A percentile compares a stretch with the other conserved stretches of the same genome.
phyloP scores from a whole-genome alignment of 1,139 yeast genomes.

The Candida tetrigidarum region DNA sequence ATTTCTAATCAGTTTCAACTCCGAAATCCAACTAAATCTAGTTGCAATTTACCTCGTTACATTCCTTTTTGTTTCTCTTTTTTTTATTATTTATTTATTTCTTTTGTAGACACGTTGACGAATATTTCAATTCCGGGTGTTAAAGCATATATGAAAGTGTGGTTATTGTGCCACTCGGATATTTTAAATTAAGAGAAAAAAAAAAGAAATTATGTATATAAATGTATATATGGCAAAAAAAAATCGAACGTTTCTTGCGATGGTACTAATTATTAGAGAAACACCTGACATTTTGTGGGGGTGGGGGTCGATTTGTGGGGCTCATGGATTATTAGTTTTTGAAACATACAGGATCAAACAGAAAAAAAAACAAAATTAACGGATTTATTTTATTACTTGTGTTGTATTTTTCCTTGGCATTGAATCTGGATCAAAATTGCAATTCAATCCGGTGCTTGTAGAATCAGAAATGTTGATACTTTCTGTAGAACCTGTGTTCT shows the following conservation, averaged over 20 bases:
- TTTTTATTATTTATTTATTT: too few species aligned
- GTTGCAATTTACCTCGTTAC: background rate
- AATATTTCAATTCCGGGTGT: slow-evolving; percentile 2
- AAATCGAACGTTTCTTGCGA: slow-evolving; percentile 2
- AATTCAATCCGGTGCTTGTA: too few species aligned
- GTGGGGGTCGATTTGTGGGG: slow-evolving; percentile 7
- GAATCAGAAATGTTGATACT: too few species aligned
- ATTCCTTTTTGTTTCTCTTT: background rate
- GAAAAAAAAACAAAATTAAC: background rate
- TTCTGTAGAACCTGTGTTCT: too few species aligned
- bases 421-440: too few species aligned
- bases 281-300: slow-evolving; percentile 7
- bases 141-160: background rate
- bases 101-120: too few species aligned
- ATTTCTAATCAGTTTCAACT: background rate
- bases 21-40: too few species aligned
- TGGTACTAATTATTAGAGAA: background rate
- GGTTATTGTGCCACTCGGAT: background rate
- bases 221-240: background rate
- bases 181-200: too few species aligned
- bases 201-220: background rate
- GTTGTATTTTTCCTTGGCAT: background rate
- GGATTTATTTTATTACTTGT: background rate
- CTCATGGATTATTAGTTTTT: background rate
- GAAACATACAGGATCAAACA: too few species aligned